Conservation (phyloP, 148 eudicot species). For the Chenopodium formosanum region DNA sequence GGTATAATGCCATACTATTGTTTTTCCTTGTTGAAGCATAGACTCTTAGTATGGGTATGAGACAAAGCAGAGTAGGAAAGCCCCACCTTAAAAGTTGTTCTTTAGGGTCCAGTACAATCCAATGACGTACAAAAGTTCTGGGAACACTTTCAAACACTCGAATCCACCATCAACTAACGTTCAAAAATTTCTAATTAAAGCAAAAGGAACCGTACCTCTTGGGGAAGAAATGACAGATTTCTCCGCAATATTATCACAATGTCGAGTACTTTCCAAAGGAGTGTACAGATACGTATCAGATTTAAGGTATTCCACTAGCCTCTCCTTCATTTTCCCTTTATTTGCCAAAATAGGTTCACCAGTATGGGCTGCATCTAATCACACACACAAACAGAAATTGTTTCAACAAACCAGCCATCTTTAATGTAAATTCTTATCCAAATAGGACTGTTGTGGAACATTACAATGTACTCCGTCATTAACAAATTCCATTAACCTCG, state of each 20-base stretch:
- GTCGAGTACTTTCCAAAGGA: conserved; percentile 14
- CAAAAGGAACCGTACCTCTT: conserved; percentile 14
- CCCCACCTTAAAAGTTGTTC: neutral
- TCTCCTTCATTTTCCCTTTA: conserved; percentile 1
- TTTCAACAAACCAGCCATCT: neutral
- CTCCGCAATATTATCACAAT: neutral
- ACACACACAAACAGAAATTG: neutral
- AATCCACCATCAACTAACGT: neutral
- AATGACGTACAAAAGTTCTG: neutral
- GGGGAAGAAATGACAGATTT: conserved; percentile 19
- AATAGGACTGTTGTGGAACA: neutral
- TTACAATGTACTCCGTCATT: neutral
- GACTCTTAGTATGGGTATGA: neutral
- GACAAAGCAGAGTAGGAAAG: neutral
- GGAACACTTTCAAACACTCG: neutral
- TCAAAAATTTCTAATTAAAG: neutral
- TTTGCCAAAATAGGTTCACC: conserved; percentile 7
- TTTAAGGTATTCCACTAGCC: conserved; percentile 20
- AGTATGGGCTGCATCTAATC: neutral
- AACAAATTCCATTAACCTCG: neutral
- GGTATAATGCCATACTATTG: neutral
- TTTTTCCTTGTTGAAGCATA: neutral
- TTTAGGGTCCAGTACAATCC: no score
- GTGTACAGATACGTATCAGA: conserved; percentile 31
- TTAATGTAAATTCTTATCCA: no score